Percentiles rank a stretch among this genome's conserved stretches.
Conservation (phyloP, 2,329 filamentous ascomycete genomes). For the Westerdykella aurantiaca region DNA sequence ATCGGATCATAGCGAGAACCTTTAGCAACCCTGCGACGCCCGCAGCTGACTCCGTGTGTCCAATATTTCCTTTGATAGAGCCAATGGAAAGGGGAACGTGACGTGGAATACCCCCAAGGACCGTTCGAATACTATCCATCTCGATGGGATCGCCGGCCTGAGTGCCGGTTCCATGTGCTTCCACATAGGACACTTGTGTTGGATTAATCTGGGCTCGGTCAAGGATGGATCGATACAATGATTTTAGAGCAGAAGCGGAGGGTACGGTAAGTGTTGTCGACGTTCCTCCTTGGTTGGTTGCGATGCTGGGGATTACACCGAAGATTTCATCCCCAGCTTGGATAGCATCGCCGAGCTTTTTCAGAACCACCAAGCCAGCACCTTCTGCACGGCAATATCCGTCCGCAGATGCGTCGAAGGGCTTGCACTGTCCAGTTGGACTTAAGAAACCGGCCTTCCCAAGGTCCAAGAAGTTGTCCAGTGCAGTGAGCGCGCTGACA, state of each 20-base stretch:
- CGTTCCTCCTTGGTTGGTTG: constrained; percentile 11
- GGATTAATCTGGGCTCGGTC: constrained; percentile 6
- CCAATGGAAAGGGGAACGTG: constrained; percentile 14
- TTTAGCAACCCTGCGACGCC: constrained; percentile 28
- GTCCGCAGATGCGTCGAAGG: constrained; percentile 37
- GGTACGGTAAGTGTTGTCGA: constrained; percentile 13
- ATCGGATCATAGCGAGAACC: constrained; percentile 11
- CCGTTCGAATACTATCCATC: constrained; percentile 7
- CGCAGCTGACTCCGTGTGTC: constrained; percentile 32
- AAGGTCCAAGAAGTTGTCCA: constrained; percentile 29
- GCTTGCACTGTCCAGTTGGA: constrained; percentile 44
- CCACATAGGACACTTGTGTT: constrained; percentile 10
- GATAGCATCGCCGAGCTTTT: constrained; percentile 46
- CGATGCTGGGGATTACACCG: constrained; percentile 36
- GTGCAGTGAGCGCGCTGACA: constrained; percentile 28
- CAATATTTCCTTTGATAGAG: constrained; percentile 32
- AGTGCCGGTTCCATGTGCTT: constrained; percentile 15
- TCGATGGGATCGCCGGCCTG: constrained; percentile 12
- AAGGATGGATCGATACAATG: constrained; percentile 11
- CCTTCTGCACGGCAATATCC: constrained; percentile 53
- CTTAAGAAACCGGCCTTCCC: constrained; percentile 40
- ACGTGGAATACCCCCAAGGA: constrained; percentile 7
- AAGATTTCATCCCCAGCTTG: constrained; percentile 47
- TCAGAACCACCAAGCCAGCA: constrained; percentile 46
- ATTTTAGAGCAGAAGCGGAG: constrained; percentile 7